Evolutionary conservation across 306 rosid genomes (phyloP).

Genomic region (Spatholobus suberectus): DNA sequence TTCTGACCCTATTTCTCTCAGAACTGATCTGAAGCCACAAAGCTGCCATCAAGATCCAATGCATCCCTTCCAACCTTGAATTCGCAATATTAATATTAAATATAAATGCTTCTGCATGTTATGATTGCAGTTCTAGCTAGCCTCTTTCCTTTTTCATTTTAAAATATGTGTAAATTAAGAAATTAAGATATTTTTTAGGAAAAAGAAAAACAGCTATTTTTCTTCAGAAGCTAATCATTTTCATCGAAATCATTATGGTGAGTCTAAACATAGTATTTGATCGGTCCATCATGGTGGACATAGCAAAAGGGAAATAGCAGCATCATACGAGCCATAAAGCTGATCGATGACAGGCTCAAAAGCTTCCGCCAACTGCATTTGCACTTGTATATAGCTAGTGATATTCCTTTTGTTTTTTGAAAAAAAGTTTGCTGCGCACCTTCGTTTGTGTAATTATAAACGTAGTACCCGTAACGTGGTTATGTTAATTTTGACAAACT

Average conservation of each 20-base stretch:
- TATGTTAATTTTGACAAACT: conserved; percentile 2
- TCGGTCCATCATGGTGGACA: conserved; percentile 51
- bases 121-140: neutral
- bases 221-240: conserved; percentile 40
- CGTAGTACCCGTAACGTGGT: neutral
- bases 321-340: conserved; percentile 46
- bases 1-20: conserved; percentile 30
- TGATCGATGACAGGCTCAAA: conserved; percentile 42
- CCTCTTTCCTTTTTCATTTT: neutral
- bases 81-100: neutral
- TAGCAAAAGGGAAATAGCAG: conserved; percentile 40
- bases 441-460: neutral
- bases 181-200: neutral
- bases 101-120: neutral
- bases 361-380: conserved; percentile 39
- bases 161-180: neutral
- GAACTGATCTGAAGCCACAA: conserved; percentile 5
- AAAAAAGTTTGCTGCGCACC: neutral
- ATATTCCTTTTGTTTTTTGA: neutral
- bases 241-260: conserved; percentile 42
- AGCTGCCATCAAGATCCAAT: conserved; percentile 68
- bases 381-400: neutral
- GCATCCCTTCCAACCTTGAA: conserved; percentile 40
- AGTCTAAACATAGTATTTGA: conserved; percentile 48
- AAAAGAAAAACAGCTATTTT: neutral